Evolutionary conservation across 257 asterid genomes (phyloP).

Genomic region (Parsonsia alboflavescens): DNA sequence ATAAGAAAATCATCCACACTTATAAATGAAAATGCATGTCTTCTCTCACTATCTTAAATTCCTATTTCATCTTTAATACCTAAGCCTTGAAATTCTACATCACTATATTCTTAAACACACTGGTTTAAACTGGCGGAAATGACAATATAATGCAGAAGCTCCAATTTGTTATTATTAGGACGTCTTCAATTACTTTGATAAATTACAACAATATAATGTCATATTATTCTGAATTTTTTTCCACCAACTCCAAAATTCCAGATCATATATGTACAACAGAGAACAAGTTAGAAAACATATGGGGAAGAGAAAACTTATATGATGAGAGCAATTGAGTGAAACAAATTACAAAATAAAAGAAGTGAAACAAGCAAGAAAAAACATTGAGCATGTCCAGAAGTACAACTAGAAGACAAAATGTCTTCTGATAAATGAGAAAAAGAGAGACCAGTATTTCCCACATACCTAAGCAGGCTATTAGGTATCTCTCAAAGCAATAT

Average conservation of each 20-base stretch:
- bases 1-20: background rate
- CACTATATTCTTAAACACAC: background rate
- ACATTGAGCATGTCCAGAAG: background rate
- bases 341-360: background rate
- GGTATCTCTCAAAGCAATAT: slow-evolving; percentile 98
- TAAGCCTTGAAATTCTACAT: background rate
- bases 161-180: background rate
- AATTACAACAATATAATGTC: background rate
- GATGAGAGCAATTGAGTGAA: background rate
- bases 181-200: background rate
- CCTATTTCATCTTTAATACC: background rate
- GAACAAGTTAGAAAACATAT: background rate
- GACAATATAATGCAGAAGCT: background rate
- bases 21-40: no score
- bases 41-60: background rate
- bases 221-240: background rate
- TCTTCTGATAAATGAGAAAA: slow-evolving; percentile 13
- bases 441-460: slow-evolving; percentile 13
- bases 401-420: slow-evolving; percentile 1
- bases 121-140: background rate
- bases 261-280: background rate
- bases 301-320: background rate
- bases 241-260: background rate
- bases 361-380: background rate
- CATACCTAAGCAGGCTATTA: slow-evolving; percentile 98